Percentiles rank a stretch among this genome's conserved stretches.
Evolutionary conservation across 2,329 filamentous ascomycete genomes (phyloP).

Genomic region (Diaporthe citri): DNA sequence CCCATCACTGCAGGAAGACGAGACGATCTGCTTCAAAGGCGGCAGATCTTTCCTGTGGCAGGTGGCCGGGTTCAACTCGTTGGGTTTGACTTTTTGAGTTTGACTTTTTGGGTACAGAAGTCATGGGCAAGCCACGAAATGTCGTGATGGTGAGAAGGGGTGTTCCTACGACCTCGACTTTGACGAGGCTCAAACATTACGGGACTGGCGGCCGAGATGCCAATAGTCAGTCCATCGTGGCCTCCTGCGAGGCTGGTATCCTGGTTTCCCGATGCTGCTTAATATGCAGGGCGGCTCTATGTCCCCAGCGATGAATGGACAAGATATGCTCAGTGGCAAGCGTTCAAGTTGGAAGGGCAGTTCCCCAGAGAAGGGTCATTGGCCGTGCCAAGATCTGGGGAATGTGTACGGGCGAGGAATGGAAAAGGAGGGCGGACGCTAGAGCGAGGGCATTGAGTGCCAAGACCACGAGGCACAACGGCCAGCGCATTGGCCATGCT

Average conservation of each 20-base stretch:
- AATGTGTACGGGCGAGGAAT: background rate
- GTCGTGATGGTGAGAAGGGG: no score
- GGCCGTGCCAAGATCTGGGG: background rate
- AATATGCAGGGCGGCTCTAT: background rate
- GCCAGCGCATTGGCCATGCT: slow-evolving; percentile 19
- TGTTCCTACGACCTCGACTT: background rate
- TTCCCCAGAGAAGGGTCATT: background rate
- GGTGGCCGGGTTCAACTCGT: no score
- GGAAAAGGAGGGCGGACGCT: background rate
- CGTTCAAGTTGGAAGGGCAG: background rate
- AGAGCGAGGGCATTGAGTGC: background rate
- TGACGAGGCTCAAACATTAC: background rate
- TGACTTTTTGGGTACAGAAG: background rate
- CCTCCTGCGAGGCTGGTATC: background rate
- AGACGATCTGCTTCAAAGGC: background rate
- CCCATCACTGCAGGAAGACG: background rate
- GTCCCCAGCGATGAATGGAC: background rate
- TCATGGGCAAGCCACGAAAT: background rate
- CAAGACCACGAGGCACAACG: background rate
- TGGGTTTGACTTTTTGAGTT: no score
- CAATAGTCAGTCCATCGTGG: background rate
- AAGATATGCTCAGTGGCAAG: no score
- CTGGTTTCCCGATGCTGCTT: background rate
- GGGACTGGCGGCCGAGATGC: background rate
- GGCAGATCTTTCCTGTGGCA: background rate